Base-by-base conservation (phyloP, 441 rosid genomes). In the Bruguiera hainesii region DNA sequence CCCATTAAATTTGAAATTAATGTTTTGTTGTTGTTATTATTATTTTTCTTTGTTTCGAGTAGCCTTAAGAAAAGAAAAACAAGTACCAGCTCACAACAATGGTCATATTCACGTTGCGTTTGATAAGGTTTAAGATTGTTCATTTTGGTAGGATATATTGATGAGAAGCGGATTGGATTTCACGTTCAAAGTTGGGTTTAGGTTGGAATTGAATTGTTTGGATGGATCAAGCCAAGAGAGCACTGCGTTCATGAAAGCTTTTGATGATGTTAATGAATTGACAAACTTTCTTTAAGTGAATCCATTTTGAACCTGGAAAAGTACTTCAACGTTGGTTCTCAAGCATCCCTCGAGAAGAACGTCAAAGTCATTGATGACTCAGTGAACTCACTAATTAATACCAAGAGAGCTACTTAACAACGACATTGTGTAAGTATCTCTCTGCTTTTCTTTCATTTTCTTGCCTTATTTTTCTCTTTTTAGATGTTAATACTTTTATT, bases 141-240 rank as follows among this genome's bases (percentile, higher is more conserved):
- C 37, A n/a, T 52, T 46, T 39, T 61, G 60, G 61, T 53, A 82
- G 81, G 84, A 80, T 67, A 39, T 80, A 75, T 39, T 80, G 74
- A 73, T 71, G 84, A 80, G 71, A 56, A 75, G 79, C 13, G 72
- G 79, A 19, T 62, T 80, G 33, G 84, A 82, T 64, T 71, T 75
- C 2, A 78, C 76, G 50, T 82, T 80, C 48, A 74, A 82, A 65
- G 79, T 73, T 42, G 84, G 86, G 28, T 82, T 76, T 49, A 82
- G 84, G 60, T 56, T 72, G 23, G 79, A 82, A 29, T 70, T 82
- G 64, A 74, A 76, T 68, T 33, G 73, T 68, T 53, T 78, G 51
- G 76, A 77, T 5, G 82, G 79, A 20, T 71, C 71, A 35, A 70
- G 74, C 33, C 68, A 73, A 51, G 68, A 53, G 46, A 75, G 71